Conservation (phyloP, 2,329 filamentous ascomycete species). For the Tolypocladium cylindrosporum region DNA sequence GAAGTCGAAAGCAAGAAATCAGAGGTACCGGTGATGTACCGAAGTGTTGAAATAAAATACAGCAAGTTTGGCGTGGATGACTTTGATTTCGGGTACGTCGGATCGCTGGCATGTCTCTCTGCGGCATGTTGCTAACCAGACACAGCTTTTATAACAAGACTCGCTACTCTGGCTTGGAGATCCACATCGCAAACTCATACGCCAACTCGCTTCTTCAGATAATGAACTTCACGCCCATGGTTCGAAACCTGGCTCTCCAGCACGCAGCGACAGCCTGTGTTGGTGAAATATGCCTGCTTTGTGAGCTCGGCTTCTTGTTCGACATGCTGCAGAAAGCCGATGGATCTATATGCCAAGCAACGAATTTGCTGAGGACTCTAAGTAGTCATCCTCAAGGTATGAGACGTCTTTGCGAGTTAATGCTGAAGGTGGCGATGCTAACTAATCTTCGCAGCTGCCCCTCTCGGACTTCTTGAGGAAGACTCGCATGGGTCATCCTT, state of each 20-base stretch:
- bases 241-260: slow-evolving; percentile 79
- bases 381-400: slow-evolving; percentile 68
- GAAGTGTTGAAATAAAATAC: slow-evolving; percentile 95
- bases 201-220: slow-evolving; percentile 87
- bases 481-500: slow-evolving; percentile 63
- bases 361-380: slow-evolving; percentile 85
- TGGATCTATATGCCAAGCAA: slow-evolving; percentile 90
- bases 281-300: slow-evolving; percentile 75
- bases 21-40: slow-evolving; percentile 81
- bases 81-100: slow-evolving; percentile 80
- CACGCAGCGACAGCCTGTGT: slow-evolving; percentile 82
- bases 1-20: slow-evolving; percentile 66
- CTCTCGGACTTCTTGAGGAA: slow-evolving; percentile 76
- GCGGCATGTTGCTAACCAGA: slow-evolving; percentile 8
- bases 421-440: not conserved
- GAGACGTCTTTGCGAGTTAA: slow-evolving; percentile 3
- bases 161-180: slow-evolving; percentile 82
- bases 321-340: slow-evolving; percentile 97
- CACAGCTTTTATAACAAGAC: slow-evolving; percentile 88
- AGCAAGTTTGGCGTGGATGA: slow-evolving; percentile 99
- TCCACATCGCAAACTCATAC: slow-evolving; percentile 94
- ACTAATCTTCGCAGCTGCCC: slow-evolving; percentile 40
- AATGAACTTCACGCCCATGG: slow-evolving; percentile 77
- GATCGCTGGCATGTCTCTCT: not conserved
- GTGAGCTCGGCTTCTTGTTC: slow-evolving; percentile 89